Conservation (phyloP, 179 eudicot species). For the Beta macrorhiza region DNA sequence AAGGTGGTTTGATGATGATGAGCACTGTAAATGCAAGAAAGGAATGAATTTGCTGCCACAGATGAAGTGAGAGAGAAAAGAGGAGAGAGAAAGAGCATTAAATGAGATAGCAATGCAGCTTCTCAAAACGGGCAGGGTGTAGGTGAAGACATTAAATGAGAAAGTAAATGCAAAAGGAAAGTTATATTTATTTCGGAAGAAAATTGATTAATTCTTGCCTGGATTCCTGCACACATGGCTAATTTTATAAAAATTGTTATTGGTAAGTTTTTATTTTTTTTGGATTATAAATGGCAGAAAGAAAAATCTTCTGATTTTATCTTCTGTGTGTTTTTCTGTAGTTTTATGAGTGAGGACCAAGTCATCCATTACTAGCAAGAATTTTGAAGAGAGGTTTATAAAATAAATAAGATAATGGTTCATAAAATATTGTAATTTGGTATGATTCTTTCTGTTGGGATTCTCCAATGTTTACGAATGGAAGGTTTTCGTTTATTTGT, state of each 20-base stretch:
- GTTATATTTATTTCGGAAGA: not conserved
- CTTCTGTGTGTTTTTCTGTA: slow-evolving; percentile 5
- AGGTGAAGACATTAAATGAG: slow-evolving; percentile 70
- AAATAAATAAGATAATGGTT: not conserved
- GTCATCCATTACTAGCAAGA: not conserved
- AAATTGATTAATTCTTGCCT: slow-evolving; percentile 43
- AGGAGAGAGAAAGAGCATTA: slow-evolving; percentile 32
- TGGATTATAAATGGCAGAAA: not conserved
- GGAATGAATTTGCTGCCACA: slow-evolving; percentile 33
- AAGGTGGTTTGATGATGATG: slow-evolving; percentile 19
- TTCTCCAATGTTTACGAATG: not conserved
- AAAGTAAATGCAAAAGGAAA: slow-evolving; percentile 52
- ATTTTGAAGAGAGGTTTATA: not conserved
- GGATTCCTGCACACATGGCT: slow-evolving; percentile 53
- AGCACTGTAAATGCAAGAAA: slow-evolving; percentile 28
- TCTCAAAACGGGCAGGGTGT: slow-evolving; percentile 50
- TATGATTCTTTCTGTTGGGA: not conserved
- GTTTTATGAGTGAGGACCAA: slow-evolving; percentile 11
- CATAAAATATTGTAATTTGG: not conserved
- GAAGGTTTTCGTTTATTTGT: not conserved
- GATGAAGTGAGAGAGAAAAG: slow-evolving; percentile 16
- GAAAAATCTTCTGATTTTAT: slow-evolving; percentile 28
- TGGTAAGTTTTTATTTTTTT: not conserved
- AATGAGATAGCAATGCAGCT: slow-evolving; percentile 44
- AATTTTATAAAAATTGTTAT: not conserved